Base-by-base conservation (phyloP, 2,329 filamentous ascomycete species). In the Leptographium radiaticola region DNA sequence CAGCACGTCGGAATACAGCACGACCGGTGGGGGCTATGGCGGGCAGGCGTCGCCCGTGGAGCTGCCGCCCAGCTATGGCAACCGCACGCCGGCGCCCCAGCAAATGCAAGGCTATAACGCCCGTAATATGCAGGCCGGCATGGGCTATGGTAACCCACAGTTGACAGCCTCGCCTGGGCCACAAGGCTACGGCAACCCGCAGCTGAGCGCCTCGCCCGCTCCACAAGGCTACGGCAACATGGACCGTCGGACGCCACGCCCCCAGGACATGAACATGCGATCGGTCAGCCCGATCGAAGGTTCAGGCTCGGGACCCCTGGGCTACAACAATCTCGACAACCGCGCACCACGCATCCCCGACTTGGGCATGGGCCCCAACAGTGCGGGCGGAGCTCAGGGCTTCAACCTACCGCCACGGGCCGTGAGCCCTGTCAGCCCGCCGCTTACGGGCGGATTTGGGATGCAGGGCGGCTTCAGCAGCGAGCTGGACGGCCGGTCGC, bases 401-500 rank as follows among this genome's bases (percentile, higher is more conserved):
- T 16, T 15, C 15, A 51, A 51, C 49, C 12, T 6, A 6, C 34
- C 4, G 34, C 34, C 34, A 25, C 25, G 25, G 25, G 2, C 25
- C 5, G 25, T 25, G 25, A 25, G 25, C 5, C 25, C 25, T 25
- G 25, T 25, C 25, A 25, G 25, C 25, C 25, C 25, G 25, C 25
- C 25, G 5, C 25, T 25, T 5, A 25, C 25, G 25, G 25, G 25
- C 25, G 25, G 25, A 25, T 25, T 25, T 25, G 25, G 25, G 25
- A 5, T 25, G 25, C 5, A 2, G 25, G 25, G 25, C 25, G 25
- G 25, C 34, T 36, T 4, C 42, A 60, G 63, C 49, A 62, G 62
- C 39, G 31, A 33, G 25, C 31, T 47, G 45, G 45, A 47, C 10
- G 9, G 12, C 10, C 45, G 45, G 4, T n/a, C 45, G 31, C 45